These are phyloP conservation scores for Tolypocladium sp. DNA, from an alignment of 2,329 filamentous ascomycete genomes.

Conservation along the genomic window DNA sequence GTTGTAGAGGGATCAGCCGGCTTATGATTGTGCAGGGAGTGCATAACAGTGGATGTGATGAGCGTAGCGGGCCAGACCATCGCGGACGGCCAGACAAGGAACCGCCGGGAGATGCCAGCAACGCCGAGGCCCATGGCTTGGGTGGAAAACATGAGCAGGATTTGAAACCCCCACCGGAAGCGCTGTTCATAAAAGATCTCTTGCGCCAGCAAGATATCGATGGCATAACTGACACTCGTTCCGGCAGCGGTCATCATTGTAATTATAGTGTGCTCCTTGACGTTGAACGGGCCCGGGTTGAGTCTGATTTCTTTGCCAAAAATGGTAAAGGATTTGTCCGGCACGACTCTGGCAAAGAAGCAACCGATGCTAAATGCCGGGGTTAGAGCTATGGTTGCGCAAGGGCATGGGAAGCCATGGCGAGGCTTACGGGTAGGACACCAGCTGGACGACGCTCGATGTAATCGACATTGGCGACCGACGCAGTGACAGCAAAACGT, in stretches of 20 bases:
- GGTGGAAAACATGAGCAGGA: slow-evolving; percentile 50
- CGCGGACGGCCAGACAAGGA: slow-evolving; percentile 50
- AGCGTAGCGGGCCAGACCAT: slow-evolving; percentile 57
- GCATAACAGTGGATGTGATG: slow-evolving; percentile 53
- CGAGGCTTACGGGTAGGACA: slow-evolving; percentile 36
- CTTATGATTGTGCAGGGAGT: slow-evolving; percentile 54
- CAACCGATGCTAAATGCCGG: slow-evolving; percentile 20
- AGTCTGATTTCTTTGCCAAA: slow-evolving; percentile 33
- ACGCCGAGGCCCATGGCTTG: slow-evolving; percentile 56
- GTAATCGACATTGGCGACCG: slow-evolving; percentile 41
- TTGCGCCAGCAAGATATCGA: slow-evolving; percentile 31
- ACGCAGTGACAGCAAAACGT: slow-evolving; percentile 42
- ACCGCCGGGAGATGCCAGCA: slow-evolving; percentile 49
- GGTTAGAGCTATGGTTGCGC: not conserved
- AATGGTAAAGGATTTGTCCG: slow-evolving; percentile 26
- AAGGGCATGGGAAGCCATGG: not conserved
- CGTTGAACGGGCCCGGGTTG: slow-evolving; percentile 34
- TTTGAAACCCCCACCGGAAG: slow-evolving; percentile 46
- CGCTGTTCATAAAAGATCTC: slow-evolving; percentile 40
- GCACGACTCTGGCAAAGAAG: slow-evolving; percentile 31
- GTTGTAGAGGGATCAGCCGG: slow-evolving; percentile 38
- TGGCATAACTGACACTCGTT: slow-evolving; percentile 22
- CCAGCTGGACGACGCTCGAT: slow-evolving; percentile 44
- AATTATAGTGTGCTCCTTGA: slow-evolving; percentile 27
- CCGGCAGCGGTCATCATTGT: slow-evolving; percentile 36